Conservation (phyloP, 768 basidiomycete species). For the Trametes elegans region DNA sequence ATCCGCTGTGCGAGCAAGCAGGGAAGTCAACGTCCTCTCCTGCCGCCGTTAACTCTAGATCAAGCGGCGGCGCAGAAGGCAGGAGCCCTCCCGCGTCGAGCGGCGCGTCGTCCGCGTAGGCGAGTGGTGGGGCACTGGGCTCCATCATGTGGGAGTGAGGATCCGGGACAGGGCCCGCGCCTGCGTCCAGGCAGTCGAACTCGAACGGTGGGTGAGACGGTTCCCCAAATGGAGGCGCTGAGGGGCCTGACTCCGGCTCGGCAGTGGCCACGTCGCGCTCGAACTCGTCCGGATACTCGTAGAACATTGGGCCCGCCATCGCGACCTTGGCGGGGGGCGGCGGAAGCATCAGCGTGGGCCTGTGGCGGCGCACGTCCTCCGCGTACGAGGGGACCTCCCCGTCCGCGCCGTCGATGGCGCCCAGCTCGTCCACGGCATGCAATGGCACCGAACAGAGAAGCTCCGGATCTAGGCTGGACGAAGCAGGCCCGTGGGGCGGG, state of each 20-base stretch:
- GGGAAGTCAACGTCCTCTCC: background rate
- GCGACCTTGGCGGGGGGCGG: slow-evolving; percentile 26
- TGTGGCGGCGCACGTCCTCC: slow-evolving; percentile 15
- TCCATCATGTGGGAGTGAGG: background rate
- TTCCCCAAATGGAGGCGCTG: slow-evolving; percentile 26
- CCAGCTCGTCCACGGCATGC: background rate
- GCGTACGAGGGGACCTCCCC: slow-evolving; percentile 18
- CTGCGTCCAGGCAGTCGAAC: background rate
- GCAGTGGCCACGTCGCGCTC: slow-evolving; percentile 24
- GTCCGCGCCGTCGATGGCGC: slow-evolving; percentile 1
- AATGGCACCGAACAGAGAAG: background rate
- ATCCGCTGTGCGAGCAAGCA: background rate
- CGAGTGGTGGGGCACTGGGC: slow-evolving; percentile 14
- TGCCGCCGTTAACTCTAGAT: background rate
- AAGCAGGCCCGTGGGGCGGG: background rate
- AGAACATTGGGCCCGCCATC: slow-evolving; percentile 25
- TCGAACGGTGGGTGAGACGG: slow-evolving; percentile 8
- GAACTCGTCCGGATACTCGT: slow-evolving; percentile 29
- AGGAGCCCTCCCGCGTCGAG: background rate
- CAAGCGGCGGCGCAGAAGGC: slow-evolving; percentile 12
- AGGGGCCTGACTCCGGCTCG: slow-evolving; percentile 20
- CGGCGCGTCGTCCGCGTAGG: background rate
- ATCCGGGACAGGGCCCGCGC: no score
- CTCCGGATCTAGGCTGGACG: background rate
- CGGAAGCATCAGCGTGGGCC: slow-evolving; percentile 18